These are phyloP conservation scores for Diaporthe destruens DNA, from an alignment of 2,329 filamentous ascomycete genomes.

Conservation along the genomic window DNA sequence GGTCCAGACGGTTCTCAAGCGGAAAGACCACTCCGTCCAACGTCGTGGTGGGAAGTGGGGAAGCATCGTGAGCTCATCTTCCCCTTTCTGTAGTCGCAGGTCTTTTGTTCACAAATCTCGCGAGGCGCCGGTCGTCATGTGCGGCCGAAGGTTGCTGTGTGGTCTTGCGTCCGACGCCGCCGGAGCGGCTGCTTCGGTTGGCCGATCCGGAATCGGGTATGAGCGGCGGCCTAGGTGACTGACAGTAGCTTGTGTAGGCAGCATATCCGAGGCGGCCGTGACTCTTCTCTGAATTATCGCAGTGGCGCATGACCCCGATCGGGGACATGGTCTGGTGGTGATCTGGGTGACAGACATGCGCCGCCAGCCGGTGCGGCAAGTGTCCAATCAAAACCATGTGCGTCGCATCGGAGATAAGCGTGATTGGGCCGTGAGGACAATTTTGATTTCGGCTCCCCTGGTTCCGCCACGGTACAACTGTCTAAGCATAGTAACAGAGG, in stretches of 20 bases:
- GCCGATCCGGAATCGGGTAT: not conserved
- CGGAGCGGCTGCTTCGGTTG: not conserved
- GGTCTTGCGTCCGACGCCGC: not conserved
- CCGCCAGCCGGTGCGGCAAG: conserved; percentile 18
- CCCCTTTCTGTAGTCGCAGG: conserved; percentile 22
- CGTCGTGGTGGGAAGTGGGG: conserved; percentile 17
- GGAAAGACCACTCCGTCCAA: conserved; percentile 32
- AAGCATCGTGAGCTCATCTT: conserved; percentile 13
- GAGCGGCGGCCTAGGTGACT: not conserved
- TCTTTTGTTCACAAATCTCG: conserved; percentile 22
- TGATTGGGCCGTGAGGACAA: conserved; percentile 17
- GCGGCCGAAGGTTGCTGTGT: not conserved
- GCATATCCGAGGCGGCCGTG: conserved; percentile 14
- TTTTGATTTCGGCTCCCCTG: conserved; percentile 29
- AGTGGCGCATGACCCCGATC: conserved; percentile 9
- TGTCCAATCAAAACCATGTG: conserved; percentile 1
- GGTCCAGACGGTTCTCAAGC: conserved; percentile 27
- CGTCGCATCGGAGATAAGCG: conserved; percentile 32
- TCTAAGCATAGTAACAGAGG: conserved; percentile 20
- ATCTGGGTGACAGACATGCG: conserved; percentile 31
- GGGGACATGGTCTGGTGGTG: conserved; percentile 9
- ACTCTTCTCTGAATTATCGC: not conserved
- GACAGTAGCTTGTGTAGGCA: not conserved
- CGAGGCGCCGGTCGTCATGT: conserved; percentile 25
- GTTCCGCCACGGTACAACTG: conserved; percentile 28